These are phyloP conservation scores for Apodospora peruviana DNA, from an alignment of 495 filamentous ascomycete genomes.

Conservation along the genomic window DNA sequence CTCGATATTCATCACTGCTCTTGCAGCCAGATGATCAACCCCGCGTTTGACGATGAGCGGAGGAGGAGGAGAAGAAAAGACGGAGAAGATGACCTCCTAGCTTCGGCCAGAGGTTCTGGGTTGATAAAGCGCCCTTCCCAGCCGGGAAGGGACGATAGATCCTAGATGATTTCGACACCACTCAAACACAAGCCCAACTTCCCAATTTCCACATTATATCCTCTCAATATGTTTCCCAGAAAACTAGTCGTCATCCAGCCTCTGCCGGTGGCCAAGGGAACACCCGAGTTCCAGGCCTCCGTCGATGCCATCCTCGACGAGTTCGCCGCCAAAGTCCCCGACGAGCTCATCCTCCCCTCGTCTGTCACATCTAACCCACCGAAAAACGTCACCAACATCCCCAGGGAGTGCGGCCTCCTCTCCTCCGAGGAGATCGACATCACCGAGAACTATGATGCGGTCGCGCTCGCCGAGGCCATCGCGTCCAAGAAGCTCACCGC, in stretches of 20 bases:
- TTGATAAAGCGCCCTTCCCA: no score
- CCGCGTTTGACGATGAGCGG: no score
- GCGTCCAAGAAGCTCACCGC: constrained; percentile 29
- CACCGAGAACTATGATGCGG: constrained; percentile 44
- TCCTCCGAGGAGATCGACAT: constrained; percentile 40
- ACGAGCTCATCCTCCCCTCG: neutral
- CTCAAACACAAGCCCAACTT: no score
- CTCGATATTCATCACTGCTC: no score
- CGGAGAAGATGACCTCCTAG: no score
- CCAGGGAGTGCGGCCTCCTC: constrained; percentile 13
- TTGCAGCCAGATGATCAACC: no score
- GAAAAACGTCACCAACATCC: constrained; percentile 8
- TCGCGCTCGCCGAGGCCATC: constrained; percentile 34
- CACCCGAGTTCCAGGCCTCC: neutral
- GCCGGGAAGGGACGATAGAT: no score
- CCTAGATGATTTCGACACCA: no score
- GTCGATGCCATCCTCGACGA: neutral
- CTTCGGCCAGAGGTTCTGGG: no score
- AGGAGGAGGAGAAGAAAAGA: no score
- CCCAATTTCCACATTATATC: no score
- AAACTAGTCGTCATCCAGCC: neutral
- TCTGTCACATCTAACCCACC: neutral
- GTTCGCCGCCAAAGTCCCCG: neutral
- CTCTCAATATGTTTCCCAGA: neutral
- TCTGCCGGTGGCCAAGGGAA: neutral